phyloP scores from a whole-genome alignment of 2,329 filamentous ascomycete species.

The Bipolaris gigantea region DNA sequence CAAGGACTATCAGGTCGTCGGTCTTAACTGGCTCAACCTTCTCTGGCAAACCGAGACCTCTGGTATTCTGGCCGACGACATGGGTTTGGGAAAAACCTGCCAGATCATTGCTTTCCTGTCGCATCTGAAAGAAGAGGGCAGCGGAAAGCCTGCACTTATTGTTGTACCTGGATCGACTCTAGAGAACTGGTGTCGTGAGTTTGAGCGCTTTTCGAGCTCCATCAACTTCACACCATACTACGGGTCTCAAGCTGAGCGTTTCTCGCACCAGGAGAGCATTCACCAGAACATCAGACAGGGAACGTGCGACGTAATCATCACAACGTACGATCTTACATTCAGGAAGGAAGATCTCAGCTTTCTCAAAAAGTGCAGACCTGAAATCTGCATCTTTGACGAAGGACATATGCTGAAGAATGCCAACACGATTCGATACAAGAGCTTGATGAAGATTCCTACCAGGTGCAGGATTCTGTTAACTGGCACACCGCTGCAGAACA shows the following conservation, averaged over 20 bases:
- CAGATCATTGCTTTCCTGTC: slow-evolving; percentile 93
- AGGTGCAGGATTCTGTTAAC: slow-evolving; percentile 85
- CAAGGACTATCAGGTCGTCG: slow-evolving; percentile 93
- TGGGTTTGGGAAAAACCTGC: slow-evolving; percentile 93
- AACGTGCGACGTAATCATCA: slow-evolving; percentile 68
- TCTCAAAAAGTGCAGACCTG: slow-evolving; percentile 59
- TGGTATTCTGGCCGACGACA: slow-evolving; percentile 94
- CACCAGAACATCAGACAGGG: slow-evolving; percentile 61
- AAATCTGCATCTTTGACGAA: slow-evolving; percentile 82
- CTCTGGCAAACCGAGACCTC: slow-evolving; percentile 79
- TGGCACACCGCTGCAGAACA: slow-evolving; percentile 92
- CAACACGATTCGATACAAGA: slow-evolving; percentile 77
- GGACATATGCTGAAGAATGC: slow-evolving; percentile 92
- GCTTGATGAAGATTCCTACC: slow-evolving; percentile 74
- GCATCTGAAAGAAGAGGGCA: slow-evolving; percentile 71
- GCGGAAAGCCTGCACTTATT: slow-evolving; percentile 75
- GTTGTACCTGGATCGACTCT: slow-evolving; percentile 92
- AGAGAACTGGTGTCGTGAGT: slow-evolving; percentile 94
- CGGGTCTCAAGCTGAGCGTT: slow-evolving; percentile 68
- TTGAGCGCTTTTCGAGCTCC: slow-evolving; percentile 79
- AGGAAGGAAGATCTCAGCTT: slow-evolving; percentile 65
- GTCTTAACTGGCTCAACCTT: slow-evolving; percentile 90
- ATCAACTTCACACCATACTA: slow-evolving; percentile 74
- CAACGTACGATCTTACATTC: slow-evolving; percentile 68
- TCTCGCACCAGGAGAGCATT: slow-evolving; percentile 67